phyloP scores from a whole-genome alignment of 2,329 filamentous ascomycete genomes.

The Colletotrichum truncatum region DNA sequence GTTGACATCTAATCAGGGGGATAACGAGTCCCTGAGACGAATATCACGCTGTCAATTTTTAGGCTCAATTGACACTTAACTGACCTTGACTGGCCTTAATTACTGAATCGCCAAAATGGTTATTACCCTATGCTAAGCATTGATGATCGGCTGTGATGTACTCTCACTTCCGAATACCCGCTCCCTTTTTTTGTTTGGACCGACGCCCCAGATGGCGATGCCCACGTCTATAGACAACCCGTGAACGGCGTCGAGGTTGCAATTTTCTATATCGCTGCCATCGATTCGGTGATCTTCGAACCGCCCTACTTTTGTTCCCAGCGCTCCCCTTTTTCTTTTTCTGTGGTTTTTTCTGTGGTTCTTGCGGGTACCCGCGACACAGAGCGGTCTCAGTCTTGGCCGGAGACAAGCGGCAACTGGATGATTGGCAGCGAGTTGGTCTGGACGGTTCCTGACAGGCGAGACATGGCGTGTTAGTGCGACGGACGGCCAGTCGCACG shows the following conservation, averaged over 20 bases:
- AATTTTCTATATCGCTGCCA: conserved; percentile 10
- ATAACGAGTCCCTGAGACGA: neutral
- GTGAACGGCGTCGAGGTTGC: too few relatives aligned
- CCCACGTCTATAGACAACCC: too few relatives aligned
- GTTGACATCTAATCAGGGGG: neutral
- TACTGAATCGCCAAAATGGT: conserved; percentile 9
- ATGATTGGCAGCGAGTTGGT: conserved; percentile 21
- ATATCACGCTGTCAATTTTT: neutral
- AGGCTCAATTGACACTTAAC: neutral
- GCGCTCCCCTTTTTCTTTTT: neutral
- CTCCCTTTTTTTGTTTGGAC: neutral
- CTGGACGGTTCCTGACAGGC: neutral
- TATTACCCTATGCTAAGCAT: conserved; percentile 25
- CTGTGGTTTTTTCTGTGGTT: neutral
- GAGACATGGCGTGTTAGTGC: conserved; percentile 21
- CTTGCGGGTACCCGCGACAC: conserved; percentile 22
- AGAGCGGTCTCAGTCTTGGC: conserved; percentile 18
- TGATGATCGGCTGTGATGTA: conserved; percentile 17
- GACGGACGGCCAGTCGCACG: neutral
- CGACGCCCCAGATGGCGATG: neutral
- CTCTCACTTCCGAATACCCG: conserved; percentile 7
- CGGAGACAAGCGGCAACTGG: conserved; percentile 25
- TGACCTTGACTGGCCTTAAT: neutral
- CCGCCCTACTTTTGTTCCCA: neutral
- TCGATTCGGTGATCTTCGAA: conserved; percentile 1